A percentile compares a stretch with the other conserved stretches of the same genome.
Evolutionary conservation across 75 land plant species (phyloP).

Genomic region (Isoetes taiwanensis): DNA sequence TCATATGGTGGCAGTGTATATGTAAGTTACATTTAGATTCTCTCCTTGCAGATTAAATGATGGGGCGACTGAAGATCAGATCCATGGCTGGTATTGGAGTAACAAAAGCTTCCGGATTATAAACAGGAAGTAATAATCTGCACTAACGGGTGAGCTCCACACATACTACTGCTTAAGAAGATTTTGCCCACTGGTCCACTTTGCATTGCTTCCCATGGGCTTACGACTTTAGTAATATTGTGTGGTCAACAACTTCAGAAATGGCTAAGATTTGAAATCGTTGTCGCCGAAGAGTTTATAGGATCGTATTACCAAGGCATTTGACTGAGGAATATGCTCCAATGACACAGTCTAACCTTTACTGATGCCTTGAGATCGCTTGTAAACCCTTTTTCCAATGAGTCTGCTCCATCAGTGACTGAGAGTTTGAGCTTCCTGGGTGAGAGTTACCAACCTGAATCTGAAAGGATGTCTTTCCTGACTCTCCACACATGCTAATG

Average conservation of each 20-base stretch:
- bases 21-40: neutral
- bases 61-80: conserved; percentile 62
- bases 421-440: conserved; percentile 73
- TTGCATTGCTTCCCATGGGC: conserved; percentile 82
- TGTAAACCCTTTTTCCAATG: conserved; percentile 25
- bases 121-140: conserved; percentile 79
- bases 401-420: conserved; percentile 21
- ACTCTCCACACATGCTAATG: conserved; percentile 58
- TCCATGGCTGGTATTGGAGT: conserved; percentile 62
- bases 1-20: neutral
- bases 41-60: conserved; percentile 69
- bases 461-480: conserved; percentile 68
- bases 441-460: conserved; percentile 33
- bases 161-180: conserved; percentile 73
- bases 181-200: conserved; percentile 89
- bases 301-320: conserved; percentile 53
- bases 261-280: conserved; percentile 37
- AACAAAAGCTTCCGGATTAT: conserved; percentile 75
- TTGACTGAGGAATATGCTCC: conserved; percentile 61
- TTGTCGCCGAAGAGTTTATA: conserved; percentile 62
- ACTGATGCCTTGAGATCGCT: conserved; percentile 4
- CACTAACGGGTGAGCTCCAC: conserved; percentile 45
- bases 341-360: conserved; percentile 38
- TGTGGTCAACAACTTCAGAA: conserved; percentile 84
- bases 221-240: conserved; percentile 82